phyloP scores from a whole-genome alignment of 2,329 filamentous ascomycete genomes.

The Elsinoe perseae region DNA sequence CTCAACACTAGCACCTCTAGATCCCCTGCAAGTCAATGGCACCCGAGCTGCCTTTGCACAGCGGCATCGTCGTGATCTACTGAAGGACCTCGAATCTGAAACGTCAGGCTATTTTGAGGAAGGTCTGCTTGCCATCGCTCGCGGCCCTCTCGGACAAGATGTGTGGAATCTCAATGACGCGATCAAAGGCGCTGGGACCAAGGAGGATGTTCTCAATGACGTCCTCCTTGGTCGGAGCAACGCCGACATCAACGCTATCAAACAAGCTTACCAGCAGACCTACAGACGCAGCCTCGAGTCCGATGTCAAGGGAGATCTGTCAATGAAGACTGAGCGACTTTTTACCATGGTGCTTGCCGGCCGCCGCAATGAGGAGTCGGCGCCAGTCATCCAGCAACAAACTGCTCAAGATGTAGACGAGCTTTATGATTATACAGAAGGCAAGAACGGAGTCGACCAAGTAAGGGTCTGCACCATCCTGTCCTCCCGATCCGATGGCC shows the following conservation, averaged over 20 bases:
- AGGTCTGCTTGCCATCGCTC: slow-evolving; percentile 65
- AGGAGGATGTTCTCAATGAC: slow-evolving; percentile 79
- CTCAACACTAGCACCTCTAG: slow-evolving; percentile 59
- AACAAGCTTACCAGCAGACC: slow-evolving; percentile 61
- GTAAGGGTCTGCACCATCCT: slow-evolving; percentile 72
- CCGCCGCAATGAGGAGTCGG: slow-evolving; percentile 67
- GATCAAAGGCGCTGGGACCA: slow-evolving; percentile 74
- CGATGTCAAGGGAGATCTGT: slow-evolving; percentile 70
- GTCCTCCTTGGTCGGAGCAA: slow-evolving; percentile 76
- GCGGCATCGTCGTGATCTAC: slow-evolving; percentile 58
- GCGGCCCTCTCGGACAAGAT: slow-evolving; percentile 74
- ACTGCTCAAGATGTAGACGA: slow-evolving; percentile 69
- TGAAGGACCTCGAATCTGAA: slow-evolving; percentile 70
- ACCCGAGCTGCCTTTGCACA: slow-evolving; percentile 61
- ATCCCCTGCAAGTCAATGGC: slow-evolving; percentile 67
- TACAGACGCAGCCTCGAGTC: slow-evolving; percentile 60
- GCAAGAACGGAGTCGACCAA: slow-evolving; percentile 63
- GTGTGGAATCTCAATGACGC: slow-evolving; percentile 62
- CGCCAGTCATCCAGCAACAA: slow-evolving; percentile 63
- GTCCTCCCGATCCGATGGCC: slow-evolving; percentile 65
- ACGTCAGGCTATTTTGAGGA: slow-evolving; percentile 64
- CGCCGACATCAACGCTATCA: slow-evolving; percentile 82
- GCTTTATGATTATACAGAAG: slow-evolving; percentile 70
- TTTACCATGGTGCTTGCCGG: slow-evolving; percentile 76
- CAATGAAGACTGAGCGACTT: slow-evolving; percentile 75